A percentile compares a stretch with the other conserved stretches of the same genome.
Conservation (phyloP, 208 protist genomes). For the Trypanosoma lewisi region DNA sequence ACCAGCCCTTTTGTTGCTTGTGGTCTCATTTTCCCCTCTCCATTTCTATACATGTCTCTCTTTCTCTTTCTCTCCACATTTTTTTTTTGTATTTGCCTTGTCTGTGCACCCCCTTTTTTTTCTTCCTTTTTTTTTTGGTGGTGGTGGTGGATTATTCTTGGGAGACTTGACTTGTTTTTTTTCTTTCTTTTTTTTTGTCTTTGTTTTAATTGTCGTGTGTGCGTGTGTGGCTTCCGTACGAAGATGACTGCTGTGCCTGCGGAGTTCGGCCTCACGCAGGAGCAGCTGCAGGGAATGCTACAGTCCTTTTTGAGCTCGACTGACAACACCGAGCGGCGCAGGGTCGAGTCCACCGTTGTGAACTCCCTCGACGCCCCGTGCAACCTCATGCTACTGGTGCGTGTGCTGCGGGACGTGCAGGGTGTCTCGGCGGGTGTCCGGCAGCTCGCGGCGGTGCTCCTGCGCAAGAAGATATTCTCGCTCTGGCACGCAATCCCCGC, state of each 20-base stretch:
- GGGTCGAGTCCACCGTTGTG: conserved; percentile 46
- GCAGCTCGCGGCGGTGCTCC: conserved; percentile 78
- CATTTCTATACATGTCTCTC: too few species aligned
- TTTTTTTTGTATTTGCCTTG: neutral
- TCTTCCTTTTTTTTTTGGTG: conserved; percentile 2
- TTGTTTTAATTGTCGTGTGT: neutral
- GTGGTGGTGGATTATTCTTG: neutral
- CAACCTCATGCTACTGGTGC: conserved; percentile 52
- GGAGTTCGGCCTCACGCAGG: neutral
- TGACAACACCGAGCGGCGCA: conserved; percentile 71
- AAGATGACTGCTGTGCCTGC: neutral
- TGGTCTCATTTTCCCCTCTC: too few species aligned
- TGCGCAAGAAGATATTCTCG: conserved; percentile 76
- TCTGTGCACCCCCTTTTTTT: neutral
- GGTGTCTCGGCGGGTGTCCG: conserved; percentile 48
- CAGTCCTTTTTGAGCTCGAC: conserved; percentile 43
- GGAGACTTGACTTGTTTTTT: neutral
- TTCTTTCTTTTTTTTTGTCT: conserved; percentile 7
- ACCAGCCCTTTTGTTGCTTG: too few species aligned
- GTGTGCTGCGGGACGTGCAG: conserved; percentile 39
- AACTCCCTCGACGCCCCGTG: conserved; percentile 34
- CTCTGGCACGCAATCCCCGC: conserved; percentile 59
- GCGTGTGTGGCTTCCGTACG: neutral
- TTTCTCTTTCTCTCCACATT: neutral
- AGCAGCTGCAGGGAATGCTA: conserved; percentile 54